These are phyloP conservation scores for Coccinonectria pachysandricola DNA, from an alignment of 2,329 filamentous ascomycete genomes.

Conservation along the genomic window DNA sequence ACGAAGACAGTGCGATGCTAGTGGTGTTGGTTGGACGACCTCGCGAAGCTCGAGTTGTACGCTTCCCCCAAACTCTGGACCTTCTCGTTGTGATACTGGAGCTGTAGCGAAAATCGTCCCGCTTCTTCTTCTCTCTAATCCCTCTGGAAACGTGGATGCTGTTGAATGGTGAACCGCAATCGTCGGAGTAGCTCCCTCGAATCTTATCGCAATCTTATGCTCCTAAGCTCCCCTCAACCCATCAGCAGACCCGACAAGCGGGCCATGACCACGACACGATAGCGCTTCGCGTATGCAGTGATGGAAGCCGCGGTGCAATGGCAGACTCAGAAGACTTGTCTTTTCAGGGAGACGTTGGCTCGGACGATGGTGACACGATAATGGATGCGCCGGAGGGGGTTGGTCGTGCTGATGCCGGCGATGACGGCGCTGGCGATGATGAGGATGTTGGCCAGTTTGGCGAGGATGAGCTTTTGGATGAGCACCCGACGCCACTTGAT, in stretches of 20 bases:
- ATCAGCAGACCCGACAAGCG: too few species aligned
- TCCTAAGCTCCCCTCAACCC: too few species aligned
- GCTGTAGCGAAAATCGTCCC: conserved; percentile 1
- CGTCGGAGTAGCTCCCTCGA: conserved; percentile 17
- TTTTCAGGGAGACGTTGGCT: conserved; percentile 27
- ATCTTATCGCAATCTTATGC: conserved; percentile 12
- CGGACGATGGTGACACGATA: conserved; percentile 32
- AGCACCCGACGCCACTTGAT: conserved; percentile 9
- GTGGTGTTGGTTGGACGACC: too few species aligned
- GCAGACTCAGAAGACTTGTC: conserved; percentile 36
- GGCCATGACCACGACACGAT: conserved; percentile 18
- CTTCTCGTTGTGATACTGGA: background rate
- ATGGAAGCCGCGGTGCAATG: conserved; percentile 36
- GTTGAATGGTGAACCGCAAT: background rate
- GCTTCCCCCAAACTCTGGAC: conserved; percentile 6
- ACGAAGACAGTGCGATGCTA: conserved; percentile 2
- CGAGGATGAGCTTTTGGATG: conserved; percentile 9
- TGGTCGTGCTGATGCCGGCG: conserved; percentile 5
- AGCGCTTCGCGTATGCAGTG: conserved; percentile 21
- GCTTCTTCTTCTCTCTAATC: background rate
- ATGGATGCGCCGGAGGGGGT: conserved; percentile 13
- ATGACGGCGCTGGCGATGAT: conserved; percentile 11
- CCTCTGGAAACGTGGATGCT: conserved; percentile 1
- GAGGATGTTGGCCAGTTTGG: conserved; percentile 5
- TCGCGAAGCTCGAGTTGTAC: too few species aligned